Evolutionary conservation across 75 land plant species (phyloP), one percentile per base, ranked within the genome.

Genomic region (Picea glauca): DNA sequence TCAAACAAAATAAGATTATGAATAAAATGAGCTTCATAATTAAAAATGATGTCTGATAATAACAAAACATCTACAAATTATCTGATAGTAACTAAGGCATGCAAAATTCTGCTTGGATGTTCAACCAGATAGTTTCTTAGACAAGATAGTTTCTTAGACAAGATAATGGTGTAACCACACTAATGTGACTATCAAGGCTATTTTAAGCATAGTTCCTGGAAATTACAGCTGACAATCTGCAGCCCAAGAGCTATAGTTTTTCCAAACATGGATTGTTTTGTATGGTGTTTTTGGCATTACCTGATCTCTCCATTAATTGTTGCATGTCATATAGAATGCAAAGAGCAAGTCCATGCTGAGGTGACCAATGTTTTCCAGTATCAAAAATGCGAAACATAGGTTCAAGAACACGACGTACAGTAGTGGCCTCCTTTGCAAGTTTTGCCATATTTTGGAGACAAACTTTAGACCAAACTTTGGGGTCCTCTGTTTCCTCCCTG

Each of bases 371-470:
- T 67, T 87, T 88, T 50, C 77, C 85, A 14, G 74, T 80, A 84
- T 97, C 99, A 85, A 97, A 93, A 84, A 90, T 92, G 54, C 88
- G 91, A 67, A 97, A 95, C 76, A 93, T 80, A 50, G 98, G 87
- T 50, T 97, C 99, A 68, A 97, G 61, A 61, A 97, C 87, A 56
- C 99, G 90, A 3, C 99, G 81, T 33, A 85, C 87, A 59, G 99
- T 97, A 58, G 96, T 95, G 21, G 91, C 96, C 72, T 97, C 99
- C 83, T 91, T 95, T 46, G 94, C 96, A 20, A 93, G 87, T 75
- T 80, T 84, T 43, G 98, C 91, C 93, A 97, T 93, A 80, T 97
- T 97, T 70, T 95, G 91, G 50, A 97, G 62, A 85, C 99, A 95
- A 33, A 91, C 85, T 74, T 86, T 89, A 1, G 99, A 84, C 96